Evolutionary conservation across 805 yeast genomes (phyloP).

Genomic region (Ogataea pignaliae): DNA sequence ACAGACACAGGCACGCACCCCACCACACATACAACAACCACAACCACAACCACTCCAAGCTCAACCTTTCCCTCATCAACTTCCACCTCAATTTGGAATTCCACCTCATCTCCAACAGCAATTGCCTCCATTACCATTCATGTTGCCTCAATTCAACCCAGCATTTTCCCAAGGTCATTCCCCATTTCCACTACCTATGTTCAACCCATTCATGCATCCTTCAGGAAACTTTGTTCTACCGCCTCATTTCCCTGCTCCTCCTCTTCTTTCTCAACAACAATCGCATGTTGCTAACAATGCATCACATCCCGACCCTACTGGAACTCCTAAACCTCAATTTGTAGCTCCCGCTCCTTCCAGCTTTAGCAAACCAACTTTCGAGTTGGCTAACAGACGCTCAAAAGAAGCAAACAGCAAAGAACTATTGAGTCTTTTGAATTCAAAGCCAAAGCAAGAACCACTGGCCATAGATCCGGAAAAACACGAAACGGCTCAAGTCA

Average conservation of each 20-base stretch:
- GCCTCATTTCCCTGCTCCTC: constrained; percentile 14
- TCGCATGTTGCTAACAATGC: constrained; percentile 3
- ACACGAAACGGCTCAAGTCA: constrained; percentile 2
- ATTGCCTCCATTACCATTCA: constrained; percentile 7
- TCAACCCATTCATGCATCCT: constrained; percentile 22
- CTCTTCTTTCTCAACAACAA: constrained; percentile 8
- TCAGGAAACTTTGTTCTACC: constrained; percentile 14
- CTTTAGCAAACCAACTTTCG: constrained; percentile 30
- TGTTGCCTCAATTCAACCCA: constrained; percentile 14
- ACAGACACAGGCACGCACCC: background rate
- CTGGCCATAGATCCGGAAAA: background rate
- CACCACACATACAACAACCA: constrained; percentile 6
- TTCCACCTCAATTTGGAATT: constrained; percentile 5
- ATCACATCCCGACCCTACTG: constrained; percentile 7
- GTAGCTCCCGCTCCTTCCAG: constrained; percentile 30
- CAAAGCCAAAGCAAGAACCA: constrained; percentile 6
- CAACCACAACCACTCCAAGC: constrained; percentile 7
- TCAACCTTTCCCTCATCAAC: constrained; percentile 1
- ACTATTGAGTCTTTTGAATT: constrained; percentile 26
- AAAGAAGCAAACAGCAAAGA: constrained; percentile 30
- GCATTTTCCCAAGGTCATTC: constrained; percentile 12
- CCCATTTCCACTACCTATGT: constrained; percentile 23
- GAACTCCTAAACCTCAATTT: constrained; percentile 8
- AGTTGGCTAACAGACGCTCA: constrained; percentile 23
- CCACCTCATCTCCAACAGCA: constrained; percentile 5